Evolutionary conservation across 2,329 filamentous ascomycete genomes (phyloP).

Genomic region (Metarhizium sp.): DNA sequence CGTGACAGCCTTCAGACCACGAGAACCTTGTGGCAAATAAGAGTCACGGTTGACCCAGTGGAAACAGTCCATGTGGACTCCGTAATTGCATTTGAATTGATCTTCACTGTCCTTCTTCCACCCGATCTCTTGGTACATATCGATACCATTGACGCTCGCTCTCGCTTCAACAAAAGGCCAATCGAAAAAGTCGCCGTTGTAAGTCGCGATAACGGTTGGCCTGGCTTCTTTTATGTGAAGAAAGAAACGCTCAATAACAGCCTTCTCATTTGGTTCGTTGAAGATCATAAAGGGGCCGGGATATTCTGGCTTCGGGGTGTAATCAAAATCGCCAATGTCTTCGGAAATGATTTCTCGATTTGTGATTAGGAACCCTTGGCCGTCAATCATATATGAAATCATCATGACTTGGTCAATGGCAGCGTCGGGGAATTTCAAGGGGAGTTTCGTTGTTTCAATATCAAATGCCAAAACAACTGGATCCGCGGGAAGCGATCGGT

Average conservation of each 20-base stretch:
- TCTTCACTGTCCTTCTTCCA: constrained; percentile 94
- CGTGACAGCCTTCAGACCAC: constrained; percentile 94
- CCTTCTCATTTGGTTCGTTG: constrained; percentile 92
- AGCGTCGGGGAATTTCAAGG: constrained; percentile 92
- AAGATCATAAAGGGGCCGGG: constrained; percentile 94
- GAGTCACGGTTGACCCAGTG: constrained; percentile 98
- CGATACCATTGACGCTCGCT: constrained; percentile 88
- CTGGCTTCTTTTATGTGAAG: constrained; percentile 88
- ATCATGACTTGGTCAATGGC: constrained; percentile 98
- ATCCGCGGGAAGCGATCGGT: constrained; percentile 81
- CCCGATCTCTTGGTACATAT: constrained; percentile 98
- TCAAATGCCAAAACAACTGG: constrained; percentile 98
- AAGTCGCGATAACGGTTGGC: constrained; percentile 97
- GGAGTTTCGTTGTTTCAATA: constrained; percentile 95
- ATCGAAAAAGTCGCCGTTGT: constrained; percentile 99
- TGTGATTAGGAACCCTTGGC: constrained; percentile 93
- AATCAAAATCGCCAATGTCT: constrained; percentile 95
- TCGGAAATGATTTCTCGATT: constrained; percentile 97
- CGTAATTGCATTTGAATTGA: constrained; percentile 92
- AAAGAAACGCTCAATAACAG: constrained; percentile 83
- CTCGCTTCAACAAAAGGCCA: constrained; percentile 96
- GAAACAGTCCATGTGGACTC: constrained; percentile 98
- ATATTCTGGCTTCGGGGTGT: constrained; percentile 95
- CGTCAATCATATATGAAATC: constrained; percentile 99
- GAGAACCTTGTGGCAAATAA: constrained; percentile 92